phyloP scores from a whole-genome alignment of 148 eudicot genomes.

The Selenicereus undatus region DNA sequence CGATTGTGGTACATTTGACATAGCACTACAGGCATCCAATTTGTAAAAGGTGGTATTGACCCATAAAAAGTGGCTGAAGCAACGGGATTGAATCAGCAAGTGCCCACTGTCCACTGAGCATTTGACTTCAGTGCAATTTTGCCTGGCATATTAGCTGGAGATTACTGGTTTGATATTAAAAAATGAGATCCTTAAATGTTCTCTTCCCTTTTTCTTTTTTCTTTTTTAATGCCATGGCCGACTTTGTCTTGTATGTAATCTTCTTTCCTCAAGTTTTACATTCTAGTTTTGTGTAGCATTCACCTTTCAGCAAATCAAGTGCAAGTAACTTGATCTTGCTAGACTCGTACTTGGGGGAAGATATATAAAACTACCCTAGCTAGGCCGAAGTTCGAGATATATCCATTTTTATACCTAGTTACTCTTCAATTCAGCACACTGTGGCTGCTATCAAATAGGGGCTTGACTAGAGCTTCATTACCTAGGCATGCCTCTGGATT shows the following conservation, averaged over 20 bases:
- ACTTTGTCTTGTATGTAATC: constrained; percentile 30
- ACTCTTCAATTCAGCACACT: neutral
- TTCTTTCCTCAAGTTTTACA: constrained; percentile 17
- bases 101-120: constrained; percentile 28
- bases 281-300: constrained; percentile 12
- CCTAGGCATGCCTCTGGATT: neutral
- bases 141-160: constrained; percentile 2
- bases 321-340: constrained; percentile 17
- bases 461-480: neutral
- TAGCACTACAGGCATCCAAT: constrained; percentile 18
- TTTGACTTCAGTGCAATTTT: constrained; percentile 25
- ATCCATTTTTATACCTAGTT: neutral
- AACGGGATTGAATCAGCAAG: constrained; percentile 19
- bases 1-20: constrained; percentile 15
- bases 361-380: neutral
- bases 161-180: neutral
- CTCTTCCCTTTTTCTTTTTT: neutral
- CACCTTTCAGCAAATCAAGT: constrained; percentile 16
- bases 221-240: constrained; percentile 14
- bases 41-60: constrained; percentile 26
- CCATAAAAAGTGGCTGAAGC: constrained; percentile 28
- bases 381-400: neutral
- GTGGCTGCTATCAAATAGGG: neutral
- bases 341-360: constrained; percentile 7
- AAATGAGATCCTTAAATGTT: neutral